Base-by-base conservation (phyloP, 2,329 filamentous ascomycete species). In the Penicillium olsonii region DNA sequence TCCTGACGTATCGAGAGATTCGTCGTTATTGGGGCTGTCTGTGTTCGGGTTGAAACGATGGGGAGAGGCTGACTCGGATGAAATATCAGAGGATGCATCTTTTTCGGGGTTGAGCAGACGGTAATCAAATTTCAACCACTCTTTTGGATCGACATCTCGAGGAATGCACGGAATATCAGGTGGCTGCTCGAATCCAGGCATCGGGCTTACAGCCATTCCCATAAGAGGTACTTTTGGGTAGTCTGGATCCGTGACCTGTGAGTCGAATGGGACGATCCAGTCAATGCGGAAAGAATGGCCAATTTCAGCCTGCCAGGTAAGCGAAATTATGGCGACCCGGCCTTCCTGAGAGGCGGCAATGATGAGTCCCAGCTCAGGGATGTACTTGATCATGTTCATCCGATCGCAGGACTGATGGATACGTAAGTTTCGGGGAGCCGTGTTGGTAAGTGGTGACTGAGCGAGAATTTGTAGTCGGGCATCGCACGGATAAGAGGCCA, bases 361-460 rank as follows among this genome's bases (percentile, higher is more conserved):
- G 22, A 85, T 76, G 38, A 85, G 67, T 3, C 82, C 82, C 5
- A 85, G 69, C 31, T 83, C 78, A 0, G 82, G 80, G 14, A 87
- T 77, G 43, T 83, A 77, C 11, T 78, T 75, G 19, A 77, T 68
- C 74, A 83, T 79, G 61, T 82, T 84, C 31, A 84, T 74, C 7
- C 83, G 78, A 50, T 83, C 77, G 38, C 62, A 69, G 38, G 56
- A 42, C 15, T 52, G 48, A 26, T 64, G 60, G 17, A 61, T 60
- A 9, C 14, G 29, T 55, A 8, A 61, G 50, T 39, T 58, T 54
- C 37, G 56, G 62, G 53, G 67, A n/a, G 29, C 11, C 29, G 33
- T 17, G 5, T 35, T 8, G 18, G 67, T 14, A 7, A 73, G 57
- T 11, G 67, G 60, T 3, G 52, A 55, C 12, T 54, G 57, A 49